These are phyloP conservation scores for Tricholoma bakamatsutake DNA, from an alignment of 768 basidiomycete species.

Conservation along the genomic window DNA sequence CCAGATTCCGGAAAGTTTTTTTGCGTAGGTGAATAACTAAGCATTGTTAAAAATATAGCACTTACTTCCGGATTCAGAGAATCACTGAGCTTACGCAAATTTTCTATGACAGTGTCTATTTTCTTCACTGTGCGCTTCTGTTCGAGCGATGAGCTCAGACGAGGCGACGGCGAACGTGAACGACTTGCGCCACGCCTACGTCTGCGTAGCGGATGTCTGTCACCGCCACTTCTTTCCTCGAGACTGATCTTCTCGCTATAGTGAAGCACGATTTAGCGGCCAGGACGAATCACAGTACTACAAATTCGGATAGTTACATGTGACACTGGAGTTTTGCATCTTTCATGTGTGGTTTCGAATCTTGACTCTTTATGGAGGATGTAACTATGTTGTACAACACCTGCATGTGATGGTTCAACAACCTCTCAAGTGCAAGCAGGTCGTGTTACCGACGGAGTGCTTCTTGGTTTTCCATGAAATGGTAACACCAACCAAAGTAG, in stretches of 20 bases:
- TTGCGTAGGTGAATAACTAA: not conserved
- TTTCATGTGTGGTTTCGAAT: not conserved
- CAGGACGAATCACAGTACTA: not conserved
- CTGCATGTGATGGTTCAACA: not conserved
- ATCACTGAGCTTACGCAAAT: not conserved
- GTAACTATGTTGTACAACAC: not conserved
- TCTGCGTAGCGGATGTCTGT: not conserved
- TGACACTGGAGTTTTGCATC: not conserved
- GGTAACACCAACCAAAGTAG: not conserved
- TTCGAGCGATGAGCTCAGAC: not conserved
- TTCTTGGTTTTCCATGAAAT: constrained; percentile 4
- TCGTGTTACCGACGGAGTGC: not conserved
- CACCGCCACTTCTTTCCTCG: not conserved
- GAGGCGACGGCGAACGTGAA: not conserved
- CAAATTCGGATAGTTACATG: not conserved
- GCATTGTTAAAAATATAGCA: not conserved
- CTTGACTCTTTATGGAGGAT: not conserved
- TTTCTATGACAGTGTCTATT: constrained; percentile 5
- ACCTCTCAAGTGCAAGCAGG: not conserved
- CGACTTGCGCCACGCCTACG: not conserved
- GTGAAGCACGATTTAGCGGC: not conserved
- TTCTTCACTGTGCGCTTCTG: not conserved
- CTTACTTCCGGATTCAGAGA: not conserved
- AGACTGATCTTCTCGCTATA: not conserved
- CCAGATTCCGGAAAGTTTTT: not conserved